phyloP scores from a whole-genome alignment of 2,329 filamentous ascomycete species.

The Scedosporium apiospermum region DNA sequence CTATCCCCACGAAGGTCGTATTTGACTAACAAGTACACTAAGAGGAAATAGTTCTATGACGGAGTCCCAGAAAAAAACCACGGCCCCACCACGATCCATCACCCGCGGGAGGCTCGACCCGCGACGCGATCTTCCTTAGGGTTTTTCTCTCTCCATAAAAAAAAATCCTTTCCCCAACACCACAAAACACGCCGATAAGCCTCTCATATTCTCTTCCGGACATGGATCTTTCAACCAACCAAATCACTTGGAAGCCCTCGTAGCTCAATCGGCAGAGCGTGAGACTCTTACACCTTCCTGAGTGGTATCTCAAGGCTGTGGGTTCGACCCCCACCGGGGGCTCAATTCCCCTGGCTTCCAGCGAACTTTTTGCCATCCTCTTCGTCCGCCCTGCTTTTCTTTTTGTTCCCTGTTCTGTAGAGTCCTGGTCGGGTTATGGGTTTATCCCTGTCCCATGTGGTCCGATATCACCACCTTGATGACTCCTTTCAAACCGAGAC shows the following conservation, averaged over 20 bases:
- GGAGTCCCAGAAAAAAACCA: too few species aligned
- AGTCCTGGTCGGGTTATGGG: too few species aligned
- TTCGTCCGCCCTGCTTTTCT: neutral
- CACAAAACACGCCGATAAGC: neutral
- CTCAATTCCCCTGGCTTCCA: neutral
- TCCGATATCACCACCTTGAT: too few species aligned
- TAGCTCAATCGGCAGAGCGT: conserved; percentile 67
- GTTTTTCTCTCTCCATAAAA: neutral
- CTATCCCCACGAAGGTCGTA: neutral
- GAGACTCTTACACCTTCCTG: conserved; percentile 47
- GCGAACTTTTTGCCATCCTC: neutral
- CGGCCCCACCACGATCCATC: too few species aligned
- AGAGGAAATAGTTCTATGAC: neutral
- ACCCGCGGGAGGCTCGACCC: too few species aligned
- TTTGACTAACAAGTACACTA: neutral
- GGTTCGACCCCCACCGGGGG: neutral
- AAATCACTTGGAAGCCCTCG: neutral
- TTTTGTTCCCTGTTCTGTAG: too few species aligned
- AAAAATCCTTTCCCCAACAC: neutral
- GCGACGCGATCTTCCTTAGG: too few species aligned
- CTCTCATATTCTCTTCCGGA: neutral
- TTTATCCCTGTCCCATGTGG: too few species aligned
- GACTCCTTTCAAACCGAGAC: too few species aligned
- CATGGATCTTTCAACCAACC: neutral
- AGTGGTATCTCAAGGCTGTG: neutral